Base-by-base conservation (phyloP, 768 basidiomycete genomes). In the Collybia nuda region DNA sequence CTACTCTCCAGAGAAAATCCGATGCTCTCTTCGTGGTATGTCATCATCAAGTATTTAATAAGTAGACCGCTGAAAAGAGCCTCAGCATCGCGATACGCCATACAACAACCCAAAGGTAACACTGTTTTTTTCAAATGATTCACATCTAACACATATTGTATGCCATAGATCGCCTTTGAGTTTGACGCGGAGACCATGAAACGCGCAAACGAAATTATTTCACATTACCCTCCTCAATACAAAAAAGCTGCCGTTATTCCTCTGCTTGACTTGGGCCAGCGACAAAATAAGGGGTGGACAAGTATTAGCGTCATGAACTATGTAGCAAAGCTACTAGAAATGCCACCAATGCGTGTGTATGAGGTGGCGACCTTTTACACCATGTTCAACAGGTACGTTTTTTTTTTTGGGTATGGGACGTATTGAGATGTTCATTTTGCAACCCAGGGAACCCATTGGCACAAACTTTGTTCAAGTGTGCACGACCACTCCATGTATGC, bases 341-440 rank as follows among this genome's bases (percentile, higher is more conserved):
- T 99, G 82, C 92, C 90, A 8, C 91, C 92, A 46, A 98, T 99
- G 97, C 89, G 97, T 8, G 97, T 98, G 1, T 99, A 99, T 67
- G 97, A 99, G 71, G 97, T 99, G 44, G 96, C 96, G 15, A 95
- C 93, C 12, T 99, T 99, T 75, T 99, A 99, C 71, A 99, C 97
- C 59, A 98, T 99, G 96, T 98, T 98, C 80, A 99, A 98, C 77
- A 83, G 95, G 92, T 92, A 51, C 61, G 81, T 21, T 29, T n/a
- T 39, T n/a, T 24, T n/a, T n/a, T n/a, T n/a, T n/a, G n/a, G n/a
- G 17, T 19, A 36, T 15, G 41, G 19, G 22, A 14, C 12, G 21
- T 43, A 14, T 24, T 39, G 0, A 21, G 21, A 26, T 19, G 9
- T 21, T 24, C 37, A 40, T 48, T 24, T 22, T 36, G 2, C 12